Conservation (phyloP, 352 stramenopile genomes). For the Pythium sukuiense region DNA sequence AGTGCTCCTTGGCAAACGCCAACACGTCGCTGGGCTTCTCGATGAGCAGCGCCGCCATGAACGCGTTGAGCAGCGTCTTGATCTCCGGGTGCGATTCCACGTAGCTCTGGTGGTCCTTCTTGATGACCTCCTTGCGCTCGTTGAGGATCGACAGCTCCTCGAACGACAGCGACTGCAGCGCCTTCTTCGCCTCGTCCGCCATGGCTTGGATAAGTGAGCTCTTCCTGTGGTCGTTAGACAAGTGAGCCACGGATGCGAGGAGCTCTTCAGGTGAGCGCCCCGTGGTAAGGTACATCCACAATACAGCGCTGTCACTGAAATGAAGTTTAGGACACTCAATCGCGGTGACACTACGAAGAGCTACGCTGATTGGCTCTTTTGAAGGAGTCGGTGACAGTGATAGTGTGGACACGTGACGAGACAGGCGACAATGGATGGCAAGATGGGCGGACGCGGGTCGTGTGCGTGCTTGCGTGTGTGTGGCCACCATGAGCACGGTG, state of each 20-base stretch:
- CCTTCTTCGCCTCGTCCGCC: constrained; percentile 37
- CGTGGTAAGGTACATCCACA: constrained; percentile 6
- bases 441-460: background rate
- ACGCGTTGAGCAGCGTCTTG: constrained; percentile 86
- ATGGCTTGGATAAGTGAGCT: constrained; percentile 5
- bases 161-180: constrained; percentile 73
- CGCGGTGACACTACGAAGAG: constrained; percentile 3
- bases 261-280: constrained; percentile 1
- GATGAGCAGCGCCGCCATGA: constrained; percentile 85
- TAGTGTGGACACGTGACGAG: background rate
- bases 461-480: too few species aligned
- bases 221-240: constrained; percentile 12
- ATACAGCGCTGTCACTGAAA: constrained; percentile 18
- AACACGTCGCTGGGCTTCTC: constrained; percentile 87
- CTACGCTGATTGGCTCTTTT: background rate
- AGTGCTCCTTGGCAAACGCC: constrained; percentile 77
- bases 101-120: constrained; percentile 84
- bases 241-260: constrained; percentile 1
- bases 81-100: constrained; percentile 86
- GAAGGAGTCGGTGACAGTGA: background rate
- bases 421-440: background rate
- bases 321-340: background rate
- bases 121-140: constrained; percentile 83
- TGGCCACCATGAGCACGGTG: background rate
- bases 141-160: constrained; percentile 86